These are phyloP conservation scores for Polychaeton citri DNA, from an alignment of 2,329 filamentous ascomycete species.

Conservation along the genomic window DNA sequence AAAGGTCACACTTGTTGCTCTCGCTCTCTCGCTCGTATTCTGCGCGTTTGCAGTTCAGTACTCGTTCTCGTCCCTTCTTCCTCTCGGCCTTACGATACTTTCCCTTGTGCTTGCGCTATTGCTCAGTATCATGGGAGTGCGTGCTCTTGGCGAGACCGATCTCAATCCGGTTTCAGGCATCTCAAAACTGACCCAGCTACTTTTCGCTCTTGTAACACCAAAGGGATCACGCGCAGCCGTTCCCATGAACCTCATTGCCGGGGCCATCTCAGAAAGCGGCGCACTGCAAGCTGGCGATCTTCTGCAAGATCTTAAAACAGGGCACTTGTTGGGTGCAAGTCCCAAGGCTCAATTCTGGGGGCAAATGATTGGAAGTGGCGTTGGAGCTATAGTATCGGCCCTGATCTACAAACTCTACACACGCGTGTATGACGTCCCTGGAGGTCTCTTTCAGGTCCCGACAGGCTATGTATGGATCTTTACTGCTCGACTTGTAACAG, in stretches of 20 bases:
- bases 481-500: slow-evolving; percentile 83
- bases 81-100: slow-evolving; percentile 68
- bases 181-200: slow-evolving; percentile 87
- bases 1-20: slow-evolving; percentile 57
- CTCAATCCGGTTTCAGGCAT: slow-evolving; percentile 94
- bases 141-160: slow-evolving; percentile 66
- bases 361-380: slow-evolving; percentile 78
- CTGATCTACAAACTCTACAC: slow-evolving; percentile 85
- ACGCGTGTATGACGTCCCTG: slow-evolving; percentile 76
- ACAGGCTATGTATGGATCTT: slow-evolving; percentile 97
- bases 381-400: slow-evolving; percentile 75
- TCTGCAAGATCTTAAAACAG: slow-evolving; percentile 94
- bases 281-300: slow-evolving; percentile 91
- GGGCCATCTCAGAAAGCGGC: slow-evolving; percentile 72
- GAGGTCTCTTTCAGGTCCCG: slow-evolving; percentile 81
- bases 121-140: slow-evolving; percentile 50
- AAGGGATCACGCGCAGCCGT: slow-evolving; percentile 68
- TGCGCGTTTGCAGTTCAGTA: slow-evolving; percentile 72
- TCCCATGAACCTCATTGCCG: slow-evolving; percentile 89
- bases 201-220: slow-evolving; percentile 85
- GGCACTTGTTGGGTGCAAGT: slow-evolving; percentile 79
- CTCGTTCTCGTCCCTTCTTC: slow-evolving; percentile 72
- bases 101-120: slow-evolving; percentile 66
- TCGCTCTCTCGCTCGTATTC: slow-evolving; percentile 61
- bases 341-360: slow-evolving; percentile 95